Evolutionary conservation across 2,329 filamentous ascomycete species (phyloP), one percentile per base, ranked within the genome.

Genomic region (Chaetomium strumarium): DNA sequence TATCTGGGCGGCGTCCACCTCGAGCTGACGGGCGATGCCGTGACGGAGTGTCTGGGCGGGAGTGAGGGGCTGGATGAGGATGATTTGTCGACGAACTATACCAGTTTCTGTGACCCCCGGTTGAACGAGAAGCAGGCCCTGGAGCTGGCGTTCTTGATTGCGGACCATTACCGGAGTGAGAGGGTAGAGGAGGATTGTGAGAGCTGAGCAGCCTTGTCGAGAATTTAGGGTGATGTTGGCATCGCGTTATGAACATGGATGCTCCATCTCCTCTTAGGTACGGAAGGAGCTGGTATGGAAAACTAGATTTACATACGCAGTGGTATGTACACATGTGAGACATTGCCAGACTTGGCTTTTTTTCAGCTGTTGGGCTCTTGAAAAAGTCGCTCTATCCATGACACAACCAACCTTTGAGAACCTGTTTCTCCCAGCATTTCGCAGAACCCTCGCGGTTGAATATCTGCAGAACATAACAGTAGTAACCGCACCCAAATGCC

Each of bases 111-210:
- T 68, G 93, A 99, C 68, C 93, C 93, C 5, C 75, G 93, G 20
- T 73, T 99, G 60, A 99, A 99, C 66, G 93, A 97, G 78, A 96
- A 97, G 74, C 93, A 99, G 75, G 91, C 93, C 1, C 77, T 99
- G 13, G 93, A 99, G 74, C 71, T 97, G 67, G 91, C 93, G 0
- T 99, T 99, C 69, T 71, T 97, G 64, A 85, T 99, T 44, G 93
- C 93, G 0, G 90, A 90, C 5, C 88, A 91, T 64, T 93, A 76
- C 59, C 72, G 78, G 16, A 65, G 66, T 47, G 70, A 69, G 60
- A 64, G 69, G 52, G 53, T 34, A n/a, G 57, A 55, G 39, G 54
- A 39, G 16, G 57, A 55, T 37, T 41, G 31, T 29, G 31, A 17
- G 17, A 44, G 13, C 34, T 49, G 36, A 56, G 36, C 10, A 38